Percentiles rank a stretch among this genome's conserved stretches.
Evolutionary conservation across 2,329 filamentous ascomycete genomes (phyloP).

Genomic region (Claviceps purpurea): DNA sequence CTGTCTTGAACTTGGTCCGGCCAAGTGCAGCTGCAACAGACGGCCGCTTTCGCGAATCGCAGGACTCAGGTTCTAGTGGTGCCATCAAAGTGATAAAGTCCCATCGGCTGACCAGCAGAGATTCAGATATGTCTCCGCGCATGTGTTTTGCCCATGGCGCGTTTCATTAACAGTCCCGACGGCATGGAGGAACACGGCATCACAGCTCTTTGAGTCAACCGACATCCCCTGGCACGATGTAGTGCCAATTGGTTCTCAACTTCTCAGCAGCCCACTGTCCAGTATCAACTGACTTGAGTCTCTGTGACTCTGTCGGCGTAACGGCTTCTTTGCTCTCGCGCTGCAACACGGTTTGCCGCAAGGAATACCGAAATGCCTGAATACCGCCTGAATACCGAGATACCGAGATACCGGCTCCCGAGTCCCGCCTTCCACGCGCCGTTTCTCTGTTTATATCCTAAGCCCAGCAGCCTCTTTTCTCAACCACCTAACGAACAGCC

Average conservation of each 20-base stretch:
- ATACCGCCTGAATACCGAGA: too few species aligned
- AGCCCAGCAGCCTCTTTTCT: too few species aligned
- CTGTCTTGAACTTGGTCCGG: neutral
- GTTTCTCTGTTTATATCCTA: too few species aligned
- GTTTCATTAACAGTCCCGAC: neutral
- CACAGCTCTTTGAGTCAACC: neutral
- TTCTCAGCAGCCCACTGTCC: too few species aligned
- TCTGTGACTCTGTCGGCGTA: too few species aligned
- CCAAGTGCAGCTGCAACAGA: neutral
- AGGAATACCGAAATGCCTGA: too few species aligned
- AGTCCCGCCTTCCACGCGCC: too few species aligned
- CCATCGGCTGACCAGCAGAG: neutral
- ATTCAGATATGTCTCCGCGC: neutral
- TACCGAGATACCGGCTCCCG: too few species aligned
- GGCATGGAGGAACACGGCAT: neutral
- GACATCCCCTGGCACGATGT: neutral
- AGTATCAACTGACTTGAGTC: too few species aligned
- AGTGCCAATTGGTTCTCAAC: neutral
- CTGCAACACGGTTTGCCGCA: too few species aligned
- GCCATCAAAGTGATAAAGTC: neutral
- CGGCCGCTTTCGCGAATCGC: neutral
- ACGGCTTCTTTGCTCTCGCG: too few species aligned
- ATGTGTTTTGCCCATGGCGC: neutral
- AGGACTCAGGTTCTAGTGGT: neutral
- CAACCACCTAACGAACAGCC: too few species aligned